Conservation (phyloP, 306 rosid genomes). For the apple (Malus domestica) region DNA sequence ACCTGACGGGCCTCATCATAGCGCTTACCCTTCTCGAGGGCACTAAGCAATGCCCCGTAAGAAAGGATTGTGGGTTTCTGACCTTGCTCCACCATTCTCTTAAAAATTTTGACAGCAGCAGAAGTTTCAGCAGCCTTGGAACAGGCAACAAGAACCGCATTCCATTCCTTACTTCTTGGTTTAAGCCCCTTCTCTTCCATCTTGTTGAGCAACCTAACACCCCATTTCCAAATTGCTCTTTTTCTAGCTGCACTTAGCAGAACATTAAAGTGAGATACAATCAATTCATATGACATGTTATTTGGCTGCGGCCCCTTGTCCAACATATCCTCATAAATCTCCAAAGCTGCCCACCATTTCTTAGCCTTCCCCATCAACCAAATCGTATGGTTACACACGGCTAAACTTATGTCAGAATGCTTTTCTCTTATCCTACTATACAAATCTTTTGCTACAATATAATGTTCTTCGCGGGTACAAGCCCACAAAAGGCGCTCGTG, state of each 20-base stretch:
- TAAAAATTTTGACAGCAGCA: conserved; percentile 67
- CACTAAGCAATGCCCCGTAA: conserved; percentile 87
- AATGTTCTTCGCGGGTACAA: conserved; percentile 83
- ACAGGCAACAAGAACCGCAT: conserved; percentile 88
- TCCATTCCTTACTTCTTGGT: conserved; percentile 85
- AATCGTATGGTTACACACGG: conserved; percentile 84
- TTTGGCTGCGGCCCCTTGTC: conserved; percentile 93
- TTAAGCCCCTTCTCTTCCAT: conserved; percentile 94
- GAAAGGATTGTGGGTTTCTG: conserved; percentile 82
- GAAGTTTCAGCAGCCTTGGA: conserved; percentile 86
- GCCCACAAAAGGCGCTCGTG: conserved; percentile 83
- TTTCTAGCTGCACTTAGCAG: conserved; percentile 74
- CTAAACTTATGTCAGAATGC: conserved; percentile 54
- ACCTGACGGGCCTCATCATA: conserved; percentile 77
- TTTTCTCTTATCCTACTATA: conserved; percentile 62
- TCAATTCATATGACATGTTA: conserved; percentile 71
- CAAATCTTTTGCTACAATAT: conserved; percentile 65
- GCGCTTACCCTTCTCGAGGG: conserved; percentile 88
- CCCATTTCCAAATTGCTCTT: conserved; percentile 91
- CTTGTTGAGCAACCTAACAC: conserved; percentile 80
- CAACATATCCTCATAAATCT: conserved; percentile 78
- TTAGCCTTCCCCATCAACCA: conserved; percentile 95
- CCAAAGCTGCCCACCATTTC: conserved; percentile 98
- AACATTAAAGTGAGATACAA: conserved; percentile 69
- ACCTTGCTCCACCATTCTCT: conserved; percentile 93